Base-by-base conservation (phyloP, 495 filamentous ascomycete species). In the Neurospora sp. region DNA sequence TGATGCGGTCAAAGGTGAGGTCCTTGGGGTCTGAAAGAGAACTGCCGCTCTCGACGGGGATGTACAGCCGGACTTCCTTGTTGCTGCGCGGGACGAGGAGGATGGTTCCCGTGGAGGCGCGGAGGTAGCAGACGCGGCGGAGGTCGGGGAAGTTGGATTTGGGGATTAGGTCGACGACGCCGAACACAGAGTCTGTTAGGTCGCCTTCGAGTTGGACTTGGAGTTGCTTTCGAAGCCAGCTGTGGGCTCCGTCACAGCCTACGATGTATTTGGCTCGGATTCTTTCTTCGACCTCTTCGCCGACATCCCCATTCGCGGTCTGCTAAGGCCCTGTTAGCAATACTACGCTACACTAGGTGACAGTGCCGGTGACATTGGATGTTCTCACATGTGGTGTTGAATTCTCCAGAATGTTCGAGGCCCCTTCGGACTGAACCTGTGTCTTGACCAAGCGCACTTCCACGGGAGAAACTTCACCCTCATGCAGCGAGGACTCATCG, bases 121-220 rank as follows among this genome's bases (percentile, higher is more conserved):
- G 89, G 77, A 93, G 91, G 71, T 75, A 77, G 69, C 70, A 76
- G 8, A 93, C 89, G 79, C 86, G 89, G 69, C 91, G 83, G 69
- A 94, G 90, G 77, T 93, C 91, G 9, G 90, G 89, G 70, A 92
- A 92, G 76, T 92, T 85, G 2, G 90, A 90, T 68, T 90, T 88
- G 1, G 89, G 87, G 2, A 92, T 82, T 40, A 91, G 81, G 75
- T 93, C 91, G 22, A 91, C 80, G 1, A 90, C 88, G 83, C 88
- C 89, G 91, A 70, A 91, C 85, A 78, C 73, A 3, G 84, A 88
- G 77, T 92, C 89, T 0, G 87, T 87, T 46, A 86, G 85, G 73
- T 92, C 89, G 40, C 90, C 90, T 66, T 85, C 80, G 31, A 88
- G 85, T 2, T 73, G 73, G 10, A 75, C 72, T 0, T 87, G 88